These are phyloP conservation scores for Colletotrichum musicola DNA, from an alignment of 2,329 filamentous ascomycete species.

Conservation along the genomic window DNA sequence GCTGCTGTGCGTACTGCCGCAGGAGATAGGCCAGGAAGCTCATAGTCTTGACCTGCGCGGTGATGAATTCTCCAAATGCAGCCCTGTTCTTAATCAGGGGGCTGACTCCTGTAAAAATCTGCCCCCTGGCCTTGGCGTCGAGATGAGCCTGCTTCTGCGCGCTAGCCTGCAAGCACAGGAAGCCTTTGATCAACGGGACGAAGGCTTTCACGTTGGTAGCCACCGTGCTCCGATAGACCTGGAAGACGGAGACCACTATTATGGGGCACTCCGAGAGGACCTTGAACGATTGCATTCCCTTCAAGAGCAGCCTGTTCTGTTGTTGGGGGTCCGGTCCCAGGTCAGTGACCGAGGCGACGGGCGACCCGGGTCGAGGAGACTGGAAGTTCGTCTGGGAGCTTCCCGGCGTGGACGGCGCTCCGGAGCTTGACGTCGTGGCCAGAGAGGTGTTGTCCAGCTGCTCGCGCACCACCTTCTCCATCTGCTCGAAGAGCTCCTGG, in stretches of 20 bases:
- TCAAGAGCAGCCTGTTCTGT: conserved; percentile 82
- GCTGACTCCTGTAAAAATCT: conserved; percentile 92
- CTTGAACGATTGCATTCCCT: conserved; percentile 99
- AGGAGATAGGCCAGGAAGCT: conserved; percentile 96
- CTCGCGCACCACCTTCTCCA: conserved; percentile 94
- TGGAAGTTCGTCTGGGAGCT: conserved; percentile 80
- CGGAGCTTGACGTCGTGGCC: conserved; percentile 63
- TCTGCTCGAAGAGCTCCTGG: conserved; percentile 94
- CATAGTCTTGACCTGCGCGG: conserved; percentile 99
- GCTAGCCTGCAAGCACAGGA: conserved; percentile 88
- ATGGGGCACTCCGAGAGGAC: conserved; percentile 98
- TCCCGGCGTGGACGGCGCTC: conserved; percentile 75
- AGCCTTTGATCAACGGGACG: conserved; percentile 92
- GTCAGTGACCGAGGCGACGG: conserved; percentile 84
- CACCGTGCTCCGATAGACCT: conserved; percentile 86
- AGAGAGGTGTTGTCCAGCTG: conserved; percentile 86
- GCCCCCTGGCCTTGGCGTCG: conserved; percentile 82
- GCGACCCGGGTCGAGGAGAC: conserved; percentile 90
- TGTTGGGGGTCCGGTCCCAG: conserved; percentile 85
- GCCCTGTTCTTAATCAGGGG: conserved; percentile 92
- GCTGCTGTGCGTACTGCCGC: conserved; percentile 85
- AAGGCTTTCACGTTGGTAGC: conserved; percentile 90
- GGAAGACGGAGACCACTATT: conserved; percentile 98
- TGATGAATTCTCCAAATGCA: conserved; percentile 97
- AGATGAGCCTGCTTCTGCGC: conserved; percentile 93